Conservation (phyloP, 306 rosid genomes). For the Corylus americana region DNA sequence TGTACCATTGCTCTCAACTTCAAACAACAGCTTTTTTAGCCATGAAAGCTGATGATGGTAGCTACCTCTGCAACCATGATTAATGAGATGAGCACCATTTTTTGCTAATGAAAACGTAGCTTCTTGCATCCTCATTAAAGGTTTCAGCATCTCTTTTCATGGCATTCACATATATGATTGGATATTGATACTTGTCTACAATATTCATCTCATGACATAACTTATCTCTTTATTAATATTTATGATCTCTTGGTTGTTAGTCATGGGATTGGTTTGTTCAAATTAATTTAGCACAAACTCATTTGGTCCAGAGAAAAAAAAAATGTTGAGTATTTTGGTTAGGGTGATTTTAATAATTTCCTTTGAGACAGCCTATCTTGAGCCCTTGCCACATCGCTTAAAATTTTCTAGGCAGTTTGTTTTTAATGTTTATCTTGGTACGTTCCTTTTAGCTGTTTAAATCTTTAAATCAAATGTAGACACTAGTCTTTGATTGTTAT, state of each 20-base stretch:
- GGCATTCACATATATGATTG: background rate
- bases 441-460: background rate
- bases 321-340: background rate
- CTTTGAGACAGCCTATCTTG: background rate
- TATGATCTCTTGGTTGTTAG: background rate
- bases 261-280: background rate
- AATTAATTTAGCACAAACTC: background rate
- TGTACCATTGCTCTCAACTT: too few relatives aligned
- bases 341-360: background rate
- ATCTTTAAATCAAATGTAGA: background rate
- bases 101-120: too few relatives aligned
- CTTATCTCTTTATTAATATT: background rate
- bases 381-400: conserved; percentile 2
- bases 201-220: background rate
- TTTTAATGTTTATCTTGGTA: background rate
- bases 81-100: too few relatives aligned
- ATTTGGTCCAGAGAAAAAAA: background rate
- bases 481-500: conserved; percentile 7
- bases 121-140: background rate
- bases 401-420: background rate
- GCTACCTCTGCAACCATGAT: too few relatives aligned
- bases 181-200: background rate
- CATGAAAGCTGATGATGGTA: too few relatives aligned
- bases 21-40: too few relatives aligned
- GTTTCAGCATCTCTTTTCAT: background rate